These are phyloP conservation scores for Talaromyces atroroseus DNA, from an alignment of 2,329 filamentous ascomycete species.

Conservation along the genomic window DNA sequence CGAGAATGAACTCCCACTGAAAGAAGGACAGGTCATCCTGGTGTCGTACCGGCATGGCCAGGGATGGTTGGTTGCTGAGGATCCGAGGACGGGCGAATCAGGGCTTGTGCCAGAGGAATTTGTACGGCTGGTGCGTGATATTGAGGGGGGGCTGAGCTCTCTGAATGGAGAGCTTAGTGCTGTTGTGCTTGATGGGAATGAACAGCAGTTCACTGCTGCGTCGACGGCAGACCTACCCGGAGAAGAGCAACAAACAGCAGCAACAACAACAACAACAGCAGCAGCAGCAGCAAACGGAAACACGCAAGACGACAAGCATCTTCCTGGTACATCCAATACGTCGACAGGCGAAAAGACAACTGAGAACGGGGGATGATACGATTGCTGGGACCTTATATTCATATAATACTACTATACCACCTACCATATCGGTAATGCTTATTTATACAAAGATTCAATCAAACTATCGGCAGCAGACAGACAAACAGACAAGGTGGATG, in stretches of 20 bases:
- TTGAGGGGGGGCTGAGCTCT: conserved; percentile 80
- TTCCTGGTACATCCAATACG: conserved; percentile 15
- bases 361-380: conserved; percentile 5
- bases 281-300: background rate
- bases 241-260: background rate
- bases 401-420: background rate
- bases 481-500: background rate
- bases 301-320: background rate
- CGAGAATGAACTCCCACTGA: conserved; percentile 87
- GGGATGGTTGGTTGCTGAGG: conserved; percentile 95
- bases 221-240: background rate
- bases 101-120: conserved; percentile 96
- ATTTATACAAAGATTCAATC: background rate
- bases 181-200: conserved; percentile 43
- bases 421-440: background rate
- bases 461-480: background rate
- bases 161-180: conserved; percentile 51
- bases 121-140: conserved; percentile 83
- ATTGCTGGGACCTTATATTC: background rate
- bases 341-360: conserved; percentile 21
- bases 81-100: conserved; percentile 88
- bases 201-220: conserved; percentile 18
- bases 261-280: background rate
- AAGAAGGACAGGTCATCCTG: conserved; percentile 93
- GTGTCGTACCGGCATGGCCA: conserved; percentile 95